These are phyloP conservation scores for Tolypocladium cylindrosporum DNA, from an alignment of 2,329 filamentous ascomycete species.

Conservation along the genomic window DNA sequence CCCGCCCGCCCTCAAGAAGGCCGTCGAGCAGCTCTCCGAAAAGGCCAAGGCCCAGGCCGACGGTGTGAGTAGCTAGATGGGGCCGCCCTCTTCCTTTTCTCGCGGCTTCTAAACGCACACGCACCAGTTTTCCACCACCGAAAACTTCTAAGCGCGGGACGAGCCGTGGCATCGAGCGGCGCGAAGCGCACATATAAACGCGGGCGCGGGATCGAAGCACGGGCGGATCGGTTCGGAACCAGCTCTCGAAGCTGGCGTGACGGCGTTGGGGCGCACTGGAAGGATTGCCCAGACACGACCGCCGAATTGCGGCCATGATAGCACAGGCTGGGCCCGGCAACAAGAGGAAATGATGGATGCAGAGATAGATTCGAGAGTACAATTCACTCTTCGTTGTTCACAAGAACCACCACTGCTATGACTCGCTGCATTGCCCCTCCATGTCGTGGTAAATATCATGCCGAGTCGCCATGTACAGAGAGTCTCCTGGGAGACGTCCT, in stretches of 20 bases:
- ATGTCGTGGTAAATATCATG: background rate
- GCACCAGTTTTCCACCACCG: constrained; percentile 11
- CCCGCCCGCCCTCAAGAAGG: constrained; percentile 20
- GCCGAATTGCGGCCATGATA: background rate
- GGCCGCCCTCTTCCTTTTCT: background rate
- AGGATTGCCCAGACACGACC: background rate
- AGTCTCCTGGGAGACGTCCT: background rate
- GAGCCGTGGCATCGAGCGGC: background rate
- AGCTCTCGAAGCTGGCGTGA: background rate
- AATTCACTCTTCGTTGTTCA: background rate
- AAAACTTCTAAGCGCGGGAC: constrained; percentile 9
- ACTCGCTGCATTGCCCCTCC: background rate
- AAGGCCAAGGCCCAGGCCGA: constrained; percentile 15
- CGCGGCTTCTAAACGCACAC: background rate
- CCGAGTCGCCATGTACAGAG: background rate
- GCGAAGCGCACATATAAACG: background rate
- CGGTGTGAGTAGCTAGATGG: constrained; percentile 3
- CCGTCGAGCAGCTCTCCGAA: constrained; percentile 11
- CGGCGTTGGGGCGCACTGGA: background rate
- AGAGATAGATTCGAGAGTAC: background rate
- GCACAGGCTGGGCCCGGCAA: background rate
- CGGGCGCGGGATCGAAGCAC: background rate
- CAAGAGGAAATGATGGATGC: background rate
- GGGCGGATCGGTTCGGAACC: background rate
- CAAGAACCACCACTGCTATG: background rate